These are phyloP conservation scores for Pyricularia pennisetigena DNA, from an alignment of 2,329 filamentous ascomycete species.

Conservation along the genomic window DNA sequence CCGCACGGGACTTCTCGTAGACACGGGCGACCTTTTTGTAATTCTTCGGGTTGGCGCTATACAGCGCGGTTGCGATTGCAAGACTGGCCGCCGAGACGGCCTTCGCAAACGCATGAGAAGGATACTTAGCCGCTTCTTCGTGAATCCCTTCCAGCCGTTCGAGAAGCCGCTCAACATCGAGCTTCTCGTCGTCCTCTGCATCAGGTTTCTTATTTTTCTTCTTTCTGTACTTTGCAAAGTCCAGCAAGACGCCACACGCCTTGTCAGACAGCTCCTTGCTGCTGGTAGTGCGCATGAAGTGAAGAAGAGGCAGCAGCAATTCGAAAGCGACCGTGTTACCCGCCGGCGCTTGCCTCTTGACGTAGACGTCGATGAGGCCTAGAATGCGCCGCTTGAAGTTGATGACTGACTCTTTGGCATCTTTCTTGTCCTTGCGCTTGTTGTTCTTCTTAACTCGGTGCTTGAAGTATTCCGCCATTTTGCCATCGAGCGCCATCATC, in stretches of 20 bases:
- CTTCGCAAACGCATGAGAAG: slow-evolving; percentile 55
- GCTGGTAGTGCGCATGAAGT: slow-evolving; percentile 64
- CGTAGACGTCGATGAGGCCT: slow-evolving; percentile 76
- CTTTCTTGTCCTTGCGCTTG: slow-evolving; percentile 76
- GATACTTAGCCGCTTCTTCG: slow-evolving; percentile 48
- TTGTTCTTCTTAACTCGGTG: slow-evolving; percentile 58
- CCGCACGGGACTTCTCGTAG: slow-evolving; percentile 53
- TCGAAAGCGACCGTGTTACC: slow-evolving; percentile 56
- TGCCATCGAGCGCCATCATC: slow-evolving; percentile 81
- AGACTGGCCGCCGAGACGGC: slow-evolving; percentile 67
- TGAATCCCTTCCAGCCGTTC: slow-evolving; percentile 59
- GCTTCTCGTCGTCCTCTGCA: slow-evolving; percentile 28
- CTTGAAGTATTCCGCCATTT: slow-evolving; percentile 77
- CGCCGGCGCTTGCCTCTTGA: slow-evolving; percentile 65
- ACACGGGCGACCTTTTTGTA: slow-evolving; percentile 48
- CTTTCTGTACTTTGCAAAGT: slow-evolving; percentile 58
- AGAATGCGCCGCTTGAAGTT: slow-evolving; percentile 94
- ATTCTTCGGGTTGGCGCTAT: slow-evolving; percentile 39
- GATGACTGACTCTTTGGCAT: slow-evolving; percentile 79
- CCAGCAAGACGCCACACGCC: slow-evolving; percentile 60
- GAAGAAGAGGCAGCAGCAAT: slow-evolving; percentile 66
- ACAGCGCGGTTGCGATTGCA: slow-evolving; percentile 53
- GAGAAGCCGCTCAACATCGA: slow-evolving; percentile 35
- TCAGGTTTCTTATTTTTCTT: slow-evolving; percentile 37
- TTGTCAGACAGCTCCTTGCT: slow-evolving; percentile 68